Evolutionary conservation across 176 grass and related monocot species (phyloP).

Genomic region (Elaeis guineensis): DNA sequence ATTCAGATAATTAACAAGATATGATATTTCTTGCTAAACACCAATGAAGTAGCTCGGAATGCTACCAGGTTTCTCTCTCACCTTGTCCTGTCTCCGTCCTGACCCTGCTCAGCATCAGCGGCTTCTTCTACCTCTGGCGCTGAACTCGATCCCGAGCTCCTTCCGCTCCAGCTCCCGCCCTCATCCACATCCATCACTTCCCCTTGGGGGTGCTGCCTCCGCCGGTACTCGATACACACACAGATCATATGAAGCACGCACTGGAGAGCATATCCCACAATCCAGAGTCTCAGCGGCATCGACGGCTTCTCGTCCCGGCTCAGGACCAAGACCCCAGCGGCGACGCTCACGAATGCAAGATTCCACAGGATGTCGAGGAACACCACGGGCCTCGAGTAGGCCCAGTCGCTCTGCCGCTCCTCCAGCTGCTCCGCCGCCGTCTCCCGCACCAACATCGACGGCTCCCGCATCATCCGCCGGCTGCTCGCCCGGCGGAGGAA

Average conservation of each 20-base stretch:
- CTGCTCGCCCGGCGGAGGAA: slow-evolving; percentile 5
- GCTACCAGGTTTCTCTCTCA: neutral
- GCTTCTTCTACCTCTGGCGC: neutral
- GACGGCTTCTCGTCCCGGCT: slow-evolving; percentile 5
- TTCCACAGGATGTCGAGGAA: slow-evolving; percentile 22
- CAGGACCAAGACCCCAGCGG: slow-evolving; percentile 5
- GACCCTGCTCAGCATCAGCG: neutral
- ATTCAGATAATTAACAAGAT: neutral
- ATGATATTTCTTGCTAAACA: neutral
- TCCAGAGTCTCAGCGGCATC: slow-evolving; percentile 13
- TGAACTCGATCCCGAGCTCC: slow-evolving; percentile 8
- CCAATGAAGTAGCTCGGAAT: no score
- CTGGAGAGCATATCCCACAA: slow-evolving; percentile 12
- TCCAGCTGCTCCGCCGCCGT: slow-evolving; percentile 19
- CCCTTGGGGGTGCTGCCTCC: neutral
- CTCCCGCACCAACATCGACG: slow-evolving; percentile 19
- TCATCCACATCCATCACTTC: slow-evolving; percentile 1
- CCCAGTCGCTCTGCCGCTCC: slow-evolving; percentile 25
- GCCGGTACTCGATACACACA: slow-evolving; percentile 13
- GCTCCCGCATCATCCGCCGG: slow-evolving; percentile 11
- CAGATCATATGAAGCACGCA: slow-evolving; percentile 16
- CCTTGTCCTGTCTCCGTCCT: slow-evolving; percentile 5
- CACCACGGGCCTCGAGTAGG: slow-evolving; percentile 18
- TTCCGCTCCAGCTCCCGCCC: slow-evolving; percentile 2
- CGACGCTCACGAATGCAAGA: slow-evolving; percentile 8